Evolutionary conservation across 495 filamentous ascomycete species (phyloP), one percentile per base, ranked within the genome.

Genomic region (Aspergillus indologenus): DNA sequence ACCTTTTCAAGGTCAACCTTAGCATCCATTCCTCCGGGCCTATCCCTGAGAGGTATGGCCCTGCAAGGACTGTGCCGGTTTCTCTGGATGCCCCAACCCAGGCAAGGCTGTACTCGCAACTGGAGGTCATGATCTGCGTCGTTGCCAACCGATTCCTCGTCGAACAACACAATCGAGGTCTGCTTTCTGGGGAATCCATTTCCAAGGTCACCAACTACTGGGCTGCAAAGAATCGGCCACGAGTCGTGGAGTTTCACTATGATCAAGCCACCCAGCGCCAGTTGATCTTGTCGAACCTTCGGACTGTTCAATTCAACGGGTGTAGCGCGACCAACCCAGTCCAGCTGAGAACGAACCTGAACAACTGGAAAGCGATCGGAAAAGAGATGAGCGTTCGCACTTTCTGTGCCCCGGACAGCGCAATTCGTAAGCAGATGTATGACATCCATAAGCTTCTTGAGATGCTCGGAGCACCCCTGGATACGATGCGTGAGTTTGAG

Each of bases 221-320:
- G 82, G 68, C 59, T 15, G 63, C 71, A 3, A 83, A 82, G 63
- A 82, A 82, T 53, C 72, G 81, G 3, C 79, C 80, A 7, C 71
- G 71, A 24, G 83, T 85, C 3, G 67, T 75, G 9, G 78, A 85
- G 54, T 85, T 85, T 65, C 75, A 77, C 58, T 85, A 81, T 58
- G 81, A 85, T 61, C 81, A 84, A 58, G 68, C 66, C 8, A 84
- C 81, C 5, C 84, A 86, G 64, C 71, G 76, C 15, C 74, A 80
- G 5, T 65, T 86, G 15, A 77, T 86, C 53, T 47, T 69, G 4
- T 67, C 67, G 34, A 85, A 86, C 61, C 69, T 81, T 43, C 72
- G 74, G 9, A 75, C 56, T 15, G 69, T 85, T 53, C 66, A 73
- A 34, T 84, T 85, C 66, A 68, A 75, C 45, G 81, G 80, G 5